Evolutionary conservation across 257 asterid genomes (phyloP), one percentile per base, ranked within the genome.

Genomic region (Nicotiana undulata): DNA sequence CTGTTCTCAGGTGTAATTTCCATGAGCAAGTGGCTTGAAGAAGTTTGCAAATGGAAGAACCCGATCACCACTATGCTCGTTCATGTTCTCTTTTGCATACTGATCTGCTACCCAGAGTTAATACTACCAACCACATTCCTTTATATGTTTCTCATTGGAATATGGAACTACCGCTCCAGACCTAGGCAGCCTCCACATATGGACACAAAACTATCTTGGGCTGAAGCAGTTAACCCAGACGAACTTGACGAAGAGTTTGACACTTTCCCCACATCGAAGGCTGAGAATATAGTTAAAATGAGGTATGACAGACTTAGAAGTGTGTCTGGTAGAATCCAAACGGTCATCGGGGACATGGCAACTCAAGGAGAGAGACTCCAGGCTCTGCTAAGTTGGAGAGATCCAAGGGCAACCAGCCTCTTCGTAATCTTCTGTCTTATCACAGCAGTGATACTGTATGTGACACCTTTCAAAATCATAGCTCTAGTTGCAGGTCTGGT

Each of bases 191-290:
- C 97, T 9, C 91, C 87, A 3, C 95, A 90, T 81, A 89, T 92
- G 93, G 97, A 92, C 80, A 78, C 93, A 0, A 86, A 83, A 49
- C 82, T 90, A 11, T 92, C 97, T 0, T 87, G 90, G 85, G 97
- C 97, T 3, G 97, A 92, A 16, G 90, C 87, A 1, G 95, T 79
- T 9, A 86, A 85, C 16, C 83, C 84, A 0, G 97, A 92, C 24
- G 94, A 92, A 81, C 79, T 92, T 1, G 94, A 92, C 28, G 97
- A 92, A 82, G 97, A 92, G 77, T 92, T 92, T 78, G 97, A 92
- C 82, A 85, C 92, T 0, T 90, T 88, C 82, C 97, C 97, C 1
- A 90, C 93, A 6, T 79, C 89, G 9, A 86, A 68, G 55, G 51
- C 76, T 8, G 76, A 18, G 4, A 91, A 85, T 13, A 70, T 85